Evolutionary conservation across 257 asterid species (phyloP).

Genomic region (Solanum rostratum): DNA sequence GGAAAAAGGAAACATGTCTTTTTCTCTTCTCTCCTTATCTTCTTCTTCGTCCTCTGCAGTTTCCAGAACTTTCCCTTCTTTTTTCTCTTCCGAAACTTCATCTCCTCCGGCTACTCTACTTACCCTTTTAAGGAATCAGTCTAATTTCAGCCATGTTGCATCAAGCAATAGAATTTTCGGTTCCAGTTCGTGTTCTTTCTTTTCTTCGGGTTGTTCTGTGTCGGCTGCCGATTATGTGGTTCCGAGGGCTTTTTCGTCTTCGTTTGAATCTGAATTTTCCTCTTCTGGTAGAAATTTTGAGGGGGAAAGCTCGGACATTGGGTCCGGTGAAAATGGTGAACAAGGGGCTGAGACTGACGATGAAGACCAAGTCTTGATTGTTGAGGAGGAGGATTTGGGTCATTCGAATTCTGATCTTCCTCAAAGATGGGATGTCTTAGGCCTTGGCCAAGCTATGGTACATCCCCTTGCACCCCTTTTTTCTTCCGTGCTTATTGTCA

Average conservation of each 20-base stretch:
- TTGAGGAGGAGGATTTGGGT: background rate
- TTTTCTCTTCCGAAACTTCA: conserved; percentile 9
- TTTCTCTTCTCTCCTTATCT: conserved; percentile 34
- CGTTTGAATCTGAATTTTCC: background rate
- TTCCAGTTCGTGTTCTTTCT: background rate
- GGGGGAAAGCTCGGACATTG: background rate
- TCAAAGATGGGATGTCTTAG: conserved; percentile 79
- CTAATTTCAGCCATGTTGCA: background rate
- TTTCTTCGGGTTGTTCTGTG: conserved; percentile 18
- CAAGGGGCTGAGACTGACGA: conserved; percentile 32
- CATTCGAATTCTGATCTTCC: conserved; percentile 31
- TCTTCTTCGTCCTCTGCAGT: conserved; percentile 11
- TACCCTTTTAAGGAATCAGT: background rate
- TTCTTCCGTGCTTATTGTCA: background rate
- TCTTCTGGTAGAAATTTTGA: background rate
- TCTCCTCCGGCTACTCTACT: conserved; percentile 19
- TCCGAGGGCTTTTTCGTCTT: background rate
- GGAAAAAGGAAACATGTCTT: conserved; percentile 15
- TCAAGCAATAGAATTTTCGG: background rate
- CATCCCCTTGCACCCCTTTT: background rate
- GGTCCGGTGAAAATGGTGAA: conserved; percentile 25
- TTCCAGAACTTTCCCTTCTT: conserved; percentile 11
- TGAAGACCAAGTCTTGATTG: conserved; percentile 8
- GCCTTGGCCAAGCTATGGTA: conserved; percentile 99
- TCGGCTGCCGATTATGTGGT: conserved; percentile 26